Conservation (phyloP, 2,329 filamentous ascomycete species). For the Claviceps sp. region DNA sequence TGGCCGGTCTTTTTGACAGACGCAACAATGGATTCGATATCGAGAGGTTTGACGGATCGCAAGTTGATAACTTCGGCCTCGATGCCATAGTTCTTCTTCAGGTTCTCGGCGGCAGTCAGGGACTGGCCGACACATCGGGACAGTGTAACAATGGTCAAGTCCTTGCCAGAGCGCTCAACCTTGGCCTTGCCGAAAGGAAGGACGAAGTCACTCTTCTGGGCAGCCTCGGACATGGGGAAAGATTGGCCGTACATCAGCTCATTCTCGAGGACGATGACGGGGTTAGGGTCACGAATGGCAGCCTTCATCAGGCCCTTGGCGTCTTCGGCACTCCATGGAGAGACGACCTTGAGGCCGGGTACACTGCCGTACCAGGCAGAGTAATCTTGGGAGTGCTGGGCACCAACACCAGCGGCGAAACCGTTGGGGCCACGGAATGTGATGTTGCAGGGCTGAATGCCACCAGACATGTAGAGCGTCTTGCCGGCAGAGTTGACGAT, state of each 20-base stretch:
- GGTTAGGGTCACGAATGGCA: constrained; percentile 95
- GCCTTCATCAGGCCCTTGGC: constrained; percentile 97
- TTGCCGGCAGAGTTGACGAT: constrained; percentile 98
- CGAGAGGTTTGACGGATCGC: constrained; percentile 90
- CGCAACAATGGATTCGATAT: constrained; percentile 88
- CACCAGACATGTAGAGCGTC: constrained; percentile 99
- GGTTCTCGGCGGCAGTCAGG: constrained; percentile 71
- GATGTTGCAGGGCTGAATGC: constrained; percentile 98
- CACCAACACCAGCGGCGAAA: constrained; percentile 87
- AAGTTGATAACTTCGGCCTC: constrained; percentile 97
- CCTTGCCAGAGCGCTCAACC: constrained; percentile 91
- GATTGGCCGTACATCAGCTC: constrained; percentile 83
- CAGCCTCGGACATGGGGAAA: constrained; percentile 96
- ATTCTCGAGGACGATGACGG: constrained; percentile 82
- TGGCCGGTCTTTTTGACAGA: constrained; percentile 98
- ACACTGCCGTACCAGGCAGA: constrained; percentile 98
- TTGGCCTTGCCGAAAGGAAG: constrained; percentile 98
- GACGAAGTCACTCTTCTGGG: constrained; percentile 93
- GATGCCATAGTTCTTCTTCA: constrained; percentile 94
- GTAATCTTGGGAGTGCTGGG: constrained; percentile 98
- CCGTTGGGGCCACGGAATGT: constrained; percentile 99
- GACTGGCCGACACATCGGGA: constrained; percentile 93
- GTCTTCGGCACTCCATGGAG: constrained; percentile 93
- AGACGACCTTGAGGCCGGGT: constrained; percentile 91
- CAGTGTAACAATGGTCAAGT: constrained; percentile 87